Base-by-base conservation (phyloP, 352 stramenopile genomes). In the Phytophthora agathidicida region DNA sequence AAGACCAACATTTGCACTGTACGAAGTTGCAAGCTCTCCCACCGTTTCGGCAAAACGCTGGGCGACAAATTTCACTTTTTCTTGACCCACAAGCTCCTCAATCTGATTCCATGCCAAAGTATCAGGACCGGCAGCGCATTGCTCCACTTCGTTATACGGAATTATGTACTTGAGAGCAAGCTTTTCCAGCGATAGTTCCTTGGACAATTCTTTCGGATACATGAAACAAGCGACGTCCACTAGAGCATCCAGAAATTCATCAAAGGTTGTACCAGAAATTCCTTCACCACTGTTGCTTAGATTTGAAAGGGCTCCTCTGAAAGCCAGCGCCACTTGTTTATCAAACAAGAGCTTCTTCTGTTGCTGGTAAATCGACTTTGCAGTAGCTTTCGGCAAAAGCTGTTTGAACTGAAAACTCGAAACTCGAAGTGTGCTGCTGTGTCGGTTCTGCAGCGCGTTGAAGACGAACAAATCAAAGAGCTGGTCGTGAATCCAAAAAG, bases 351-450 rank as follows among this genome's bases (percentile, higher is more conserved):
- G 32, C 32, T 86, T 88, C 1, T 36, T 45, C n/a, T 62, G 63
- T 16, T 27, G 71, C 10, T 73, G 59, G 16, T 62, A 65, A 1
- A 71, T 19, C 2, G 17, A 49, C 8, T 41, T 28, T 0, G 58
- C 38, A 0, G 64, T 80, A 3, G 69, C 42, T 57, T 80, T 82
- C 24, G 81, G 63, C 2, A 86, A 26, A 16, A 86, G 46, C 19
- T 74, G 61, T 41, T 90, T 92, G 68, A 92, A 89, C 31, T 92
- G 80, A 14, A 77, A 86, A 30, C 73, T 77, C 7, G 81, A 80
- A 24, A 92, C 71, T 2, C 56, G 55, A n/a, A 79, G 60, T 1
- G 42, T 61, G 14, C 67, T 75, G 38, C 72, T 73, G 30, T 60
- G 80, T 3, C 65, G 69, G 16, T 88, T 89, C 13, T 84, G 80